A percentile compares a stretch with the other conserved stretches of the same genome.
These are phyloP conservation scores for Colletotrichum siamense DNA, from an alignment of 2,329 filamentous ascomycete species.

Conservation along the genomic window DNA sequence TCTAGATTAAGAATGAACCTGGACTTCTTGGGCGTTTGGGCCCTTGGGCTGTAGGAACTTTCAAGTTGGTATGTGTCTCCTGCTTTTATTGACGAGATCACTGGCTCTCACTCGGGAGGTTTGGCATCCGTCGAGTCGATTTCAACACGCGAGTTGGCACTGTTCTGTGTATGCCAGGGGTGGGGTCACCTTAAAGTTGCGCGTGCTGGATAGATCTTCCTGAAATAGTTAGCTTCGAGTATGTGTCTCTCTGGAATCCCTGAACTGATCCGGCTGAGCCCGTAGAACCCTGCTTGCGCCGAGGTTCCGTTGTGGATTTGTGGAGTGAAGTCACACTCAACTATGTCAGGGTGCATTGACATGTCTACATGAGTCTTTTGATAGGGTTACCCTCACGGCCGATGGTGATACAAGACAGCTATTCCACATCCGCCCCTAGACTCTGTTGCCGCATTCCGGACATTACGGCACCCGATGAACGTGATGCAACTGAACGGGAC, in stretches of 20 bases:
- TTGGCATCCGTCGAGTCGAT: neutral
- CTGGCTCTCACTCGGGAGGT: neutral
- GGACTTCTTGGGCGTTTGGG: fast-evolving
- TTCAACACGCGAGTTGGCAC: neutral
- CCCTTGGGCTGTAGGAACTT: neutral
- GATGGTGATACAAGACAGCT: no score
- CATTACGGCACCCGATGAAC: neutral
- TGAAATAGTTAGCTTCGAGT: neutral
- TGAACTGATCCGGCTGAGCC: neutral
- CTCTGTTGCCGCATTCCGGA: neutral
- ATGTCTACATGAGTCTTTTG: neutral
- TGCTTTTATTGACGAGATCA: neutral
- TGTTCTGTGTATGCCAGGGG: neutral
- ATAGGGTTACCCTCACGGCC: neutral
- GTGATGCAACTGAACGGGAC: fast-evolving
- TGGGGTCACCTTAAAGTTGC: neutral
- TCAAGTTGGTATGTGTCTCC: neutral
- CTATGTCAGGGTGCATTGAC: neutral
- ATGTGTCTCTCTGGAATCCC: neutral
- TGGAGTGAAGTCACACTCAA: fast-evolving
- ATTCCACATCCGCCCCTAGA: neutral
- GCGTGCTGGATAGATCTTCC: neutral
- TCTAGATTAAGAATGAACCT: fast-evolving
- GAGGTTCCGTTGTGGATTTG: neutral
- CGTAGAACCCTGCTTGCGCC: neutral